Evolutionary conservation across 2,329 filamentous ascomycete species (phyloP), one percentile per base, ranked within the genome.

Genomic region (Elsinoe ampelina): DNA sequence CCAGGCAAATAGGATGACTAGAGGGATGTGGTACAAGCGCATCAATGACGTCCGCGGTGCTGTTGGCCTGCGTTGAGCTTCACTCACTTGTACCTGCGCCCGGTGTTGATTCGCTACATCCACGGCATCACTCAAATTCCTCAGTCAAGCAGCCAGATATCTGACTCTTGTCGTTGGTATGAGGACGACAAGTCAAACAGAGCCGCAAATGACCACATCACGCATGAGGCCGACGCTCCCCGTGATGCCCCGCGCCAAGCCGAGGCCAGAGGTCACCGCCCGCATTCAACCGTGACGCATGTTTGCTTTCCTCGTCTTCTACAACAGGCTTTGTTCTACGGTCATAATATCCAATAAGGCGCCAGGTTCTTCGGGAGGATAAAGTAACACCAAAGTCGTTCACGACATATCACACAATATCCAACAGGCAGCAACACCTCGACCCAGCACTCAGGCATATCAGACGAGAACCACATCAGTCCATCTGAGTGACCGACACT

Each of bases 211-310:
- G 48, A 52, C 34, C 34, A 34, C 13, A 52, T 52, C 48, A 52
- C 34, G 17, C 34, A 8, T 15, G 17, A 11, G 19, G 41, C 48
- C 48, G 48, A 22, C 32, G 22, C 38, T 52, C 19, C 48, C 32
- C 48, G 48, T 52, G 48, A 52, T 52, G 48, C 48, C 48, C 48
- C 48, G 48, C 48, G 48, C 48, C 48, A 52, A 52, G 48, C 32
- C 48, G 15, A 52, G 13, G 15, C 26, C 32, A 38, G n/a, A 15
- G 11, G 19, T 39, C 32, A 52, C 48, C 48, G 48, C 26, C 35
- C 32, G 48, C 45, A 34, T 19, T 50, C 26, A 50, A 50, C 45
- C 45, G 32, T 50, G 30, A 20, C 6, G 7, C 20, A 30, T 26
- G 12, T 26, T 35, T 50, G 45, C 26, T 50, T 10, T 35, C n/a